phyloP scores from a whole-genome alignment of 164 flowering plant species.

The Paratinospora sagittata region DNA sequence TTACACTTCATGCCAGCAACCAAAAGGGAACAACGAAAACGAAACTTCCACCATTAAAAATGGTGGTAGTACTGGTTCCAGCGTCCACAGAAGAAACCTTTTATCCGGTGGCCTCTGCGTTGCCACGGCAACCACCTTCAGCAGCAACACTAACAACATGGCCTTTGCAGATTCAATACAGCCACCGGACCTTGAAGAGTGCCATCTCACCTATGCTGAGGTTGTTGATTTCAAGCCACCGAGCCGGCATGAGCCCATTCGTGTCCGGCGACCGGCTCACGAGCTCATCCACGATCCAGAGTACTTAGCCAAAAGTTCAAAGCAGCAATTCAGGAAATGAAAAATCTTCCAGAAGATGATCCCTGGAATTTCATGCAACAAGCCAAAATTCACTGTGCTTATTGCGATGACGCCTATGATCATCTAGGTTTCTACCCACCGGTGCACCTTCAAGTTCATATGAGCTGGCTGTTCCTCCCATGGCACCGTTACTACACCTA shows the following conservation, averaged over 20 bases:
- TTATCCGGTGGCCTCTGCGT: neutral
- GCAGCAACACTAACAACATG: too few species aligned
- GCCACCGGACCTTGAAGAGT: neutral
- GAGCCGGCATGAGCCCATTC: neutral
- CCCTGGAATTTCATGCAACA: neutral
- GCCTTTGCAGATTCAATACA: neutral
- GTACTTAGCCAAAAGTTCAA: neutral
- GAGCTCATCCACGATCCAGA: neutral
- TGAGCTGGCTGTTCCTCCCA: conserved; percentile 2
- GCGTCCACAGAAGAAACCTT: neutral
- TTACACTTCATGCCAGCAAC: neutral
- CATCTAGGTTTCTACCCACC: neutral
- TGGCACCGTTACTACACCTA: conserved; percentile 7
- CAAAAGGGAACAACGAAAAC: neutral
- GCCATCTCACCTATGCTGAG: neutral
- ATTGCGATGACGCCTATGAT: neutral
- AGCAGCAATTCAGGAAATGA: neutral
- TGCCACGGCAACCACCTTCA: neutral
- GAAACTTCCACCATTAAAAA: neutral
- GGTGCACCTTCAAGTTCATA: neutral
- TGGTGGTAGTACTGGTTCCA: too few species aligned
- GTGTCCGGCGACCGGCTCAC: neutral
- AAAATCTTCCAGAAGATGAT: neutral
- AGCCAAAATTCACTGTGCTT: neutral
- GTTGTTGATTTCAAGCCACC: neutral